Conservation (phyloP, 208 protist genomes). For the Trypanosoma vivax region DNA sequence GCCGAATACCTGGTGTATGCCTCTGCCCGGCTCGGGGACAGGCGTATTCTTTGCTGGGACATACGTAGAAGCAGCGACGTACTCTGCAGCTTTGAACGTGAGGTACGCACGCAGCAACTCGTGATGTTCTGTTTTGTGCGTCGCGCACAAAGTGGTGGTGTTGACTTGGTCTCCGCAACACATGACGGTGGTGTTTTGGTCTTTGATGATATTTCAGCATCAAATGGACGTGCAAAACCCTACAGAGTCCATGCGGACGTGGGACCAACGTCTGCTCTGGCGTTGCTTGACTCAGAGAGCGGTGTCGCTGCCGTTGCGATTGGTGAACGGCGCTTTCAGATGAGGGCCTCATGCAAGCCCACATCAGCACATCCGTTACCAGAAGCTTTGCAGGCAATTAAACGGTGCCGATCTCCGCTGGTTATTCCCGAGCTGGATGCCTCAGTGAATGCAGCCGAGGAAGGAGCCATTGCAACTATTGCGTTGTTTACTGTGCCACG, state of each 20-base stretch:
- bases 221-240: neutral
- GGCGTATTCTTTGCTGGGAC: constrained; percentile 64
- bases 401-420: constrained; percentile 13
- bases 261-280: constrained; percentile 25
- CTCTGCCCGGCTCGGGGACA: constrained; percentile 29
- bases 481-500: constrained; percentile 7
- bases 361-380: no score
- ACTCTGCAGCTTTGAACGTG: constrained; percentile 23
- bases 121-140: constrained; percentile 41
- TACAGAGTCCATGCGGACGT: constrained; percentile 3
- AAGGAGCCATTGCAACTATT: neutral
- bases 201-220: constrained; percentile 10
- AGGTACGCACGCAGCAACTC: constrained; percentile 33
- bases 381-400: no score
- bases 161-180: constrained; percentile 35
- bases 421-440: constrained; percentile 11
- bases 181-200: constrained; percentile 36
- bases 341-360: no score
- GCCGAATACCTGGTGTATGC: constrained; percentile 31
- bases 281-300: constrained; percentile 11
- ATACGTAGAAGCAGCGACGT: constrained; percentile 28
- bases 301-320: constrained; percentile 16
- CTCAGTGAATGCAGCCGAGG: constrained; percentile 7
- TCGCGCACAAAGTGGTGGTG: neutral
- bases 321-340: no score